A percentile compares a stretch with the other conserved stretches of the same genome.
phyloP scores from a whole-genome alignment of 2,329 filamentous ascomycete genomes.

The Fusarium bactridioides region DNA sequence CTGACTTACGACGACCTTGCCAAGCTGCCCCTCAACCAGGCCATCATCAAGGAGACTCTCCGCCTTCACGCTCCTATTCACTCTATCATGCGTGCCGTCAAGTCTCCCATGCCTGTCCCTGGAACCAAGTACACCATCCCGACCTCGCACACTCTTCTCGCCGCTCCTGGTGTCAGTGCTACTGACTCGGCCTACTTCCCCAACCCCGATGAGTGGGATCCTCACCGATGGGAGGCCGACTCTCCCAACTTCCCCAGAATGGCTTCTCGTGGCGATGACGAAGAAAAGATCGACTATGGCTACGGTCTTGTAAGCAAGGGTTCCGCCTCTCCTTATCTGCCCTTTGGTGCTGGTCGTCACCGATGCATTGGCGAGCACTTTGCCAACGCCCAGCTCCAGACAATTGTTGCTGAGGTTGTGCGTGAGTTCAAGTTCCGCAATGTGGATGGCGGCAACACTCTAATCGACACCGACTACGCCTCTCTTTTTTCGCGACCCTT shows the following conservation, averaged over 20 bases:
- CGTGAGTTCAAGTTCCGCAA: conserved; percentile 83
- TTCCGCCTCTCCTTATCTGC: conserved; percentile 86
- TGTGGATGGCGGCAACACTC: conserved; percentile 71
- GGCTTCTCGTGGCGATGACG: conserved; percentile 59
- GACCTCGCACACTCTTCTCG: conserved; percentile 79
- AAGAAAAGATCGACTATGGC: conserved; percentile 89
- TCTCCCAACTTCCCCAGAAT: conserved; percentile 62
- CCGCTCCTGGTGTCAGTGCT: conserved; percentile 84
- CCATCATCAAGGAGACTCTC: conserved; percentile 90
- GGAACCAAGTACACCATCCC: conserved; percentile 86
- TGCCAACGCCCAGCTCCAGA: conserved; percentile 89
- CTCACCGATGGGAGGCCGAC: conserved; percentile 84
- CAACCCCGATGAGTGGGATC: conserved; percentile 83
- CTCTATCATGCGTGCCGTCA: conserved; percentile 93
- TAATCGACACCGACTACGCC: conserved; percentile 74
- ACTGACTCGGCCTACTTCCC: conserved; percentile 80
- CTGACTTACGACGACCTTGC: conserved; percentile 80
- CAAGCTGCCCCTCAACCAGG: conserved; percentile 81
- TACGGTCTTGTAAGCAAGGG: conserved; percentile 95
- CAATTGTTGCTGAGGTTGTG: conserved; percentile 80
- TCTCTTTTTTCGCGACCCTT: conserved; percentile 78
- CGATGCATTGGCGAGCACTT: conserved; percentile 97
- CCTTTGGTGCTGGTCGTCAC: conserved; percentile 92
- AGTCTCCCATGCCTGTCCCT: conserved; percentile 83
- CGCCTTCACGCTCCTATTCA: conserved; percentile 92